A percentile compares a stretch with the other conserved stretches of the same genome.
These are phyloP conservation scores for Maudiozyma serrabonitensis DNA, from an alignment of 805 yeast genomes.

Conservation along the genomic window DNA sequence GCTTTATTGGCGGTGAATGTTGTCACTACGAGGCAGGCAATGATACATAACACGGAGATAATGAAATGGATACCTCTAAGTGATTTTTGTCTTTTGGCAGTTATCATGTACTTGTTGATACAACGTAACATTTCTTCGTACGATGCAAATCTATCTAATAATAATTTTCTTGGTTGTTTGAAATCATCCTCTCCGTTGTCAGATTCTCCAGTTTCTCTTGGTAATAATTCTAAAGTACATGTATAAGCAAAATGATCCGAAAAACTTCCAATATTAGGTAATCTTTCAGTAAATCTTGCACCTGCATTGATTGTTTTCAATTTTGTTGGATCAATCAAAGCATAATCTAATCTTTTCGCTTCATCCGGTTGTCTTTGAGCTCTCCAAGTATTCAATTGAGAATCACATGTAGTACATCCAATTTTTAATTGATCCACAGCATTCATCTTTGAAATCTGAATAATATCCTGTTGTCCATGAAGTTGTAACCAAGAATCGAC, in stretches of 20 bases:
- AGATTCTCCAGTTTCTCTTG: background rate
- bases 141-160: constrained; percentile 14
- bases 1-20: constrained; percentile 48
- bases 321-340: constrained; percentile 53
- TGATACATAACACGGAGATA: constrained; percentile 39
- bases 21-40: constrained; percentile 46
- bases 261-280: constrained; percentile 62
- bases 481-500: constrained; percentile 74
- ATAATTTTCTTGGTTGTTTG: constrained; percentile 3
- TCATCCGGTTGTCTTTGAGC: constrained; percentile 36
- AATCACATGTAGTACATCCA: constrained; percentile 89
- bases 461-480: constrained; percentile 40
- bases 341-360: constrained; percentile 87
- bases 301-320: constrained; percentile 50
- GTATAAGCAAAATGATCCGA: constrained; percentile 90
- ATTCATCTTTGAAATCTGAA: constrained; percentile 35
- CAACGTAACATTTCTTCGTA: constrained; percentile 43
- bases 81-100: constrained; percentile 46
- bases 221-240: constrained; percentile 31
- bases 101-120: constrained; percentile 40
- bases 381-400: constrained; percentile 82
- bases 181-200: background rate
- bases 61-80: constrained; percentile 64
- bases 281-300: constrained; percentile 63
- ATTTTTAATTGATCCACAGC: constrained; percentile 53